Conservation (phyloP, 495 filamentous ascomycete species). For the Penicillium riverlandense region DNA sequence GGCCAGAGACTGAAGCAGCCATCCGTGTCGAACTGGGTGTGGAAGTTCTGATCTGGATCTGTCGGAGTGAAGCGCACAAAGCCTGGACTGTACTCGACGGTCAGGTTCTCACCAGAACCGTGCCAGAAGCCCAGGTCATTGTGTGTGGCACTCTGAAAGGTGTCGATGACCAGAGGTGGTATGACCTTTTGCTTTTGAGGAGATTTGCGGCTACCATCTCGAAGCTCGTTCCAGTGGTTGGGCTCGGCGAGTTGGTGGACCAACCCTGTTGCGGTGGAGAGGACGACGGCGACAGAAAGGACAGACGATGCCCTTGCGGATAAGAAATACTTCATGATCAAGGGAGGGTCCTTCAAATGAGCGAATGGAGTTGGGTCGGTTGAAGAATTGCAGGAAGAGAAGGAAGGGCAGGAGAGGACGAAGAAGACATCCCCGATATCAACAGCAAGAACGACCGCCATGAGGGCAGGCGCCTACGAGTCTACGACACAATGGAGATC, state of each 20-base stretch:
- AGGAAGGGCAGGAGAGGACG: neutral
- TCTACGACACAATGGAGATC: conserved; percentile 1
- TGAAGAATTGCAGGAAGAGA: neutral
- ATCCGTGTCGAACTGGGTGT: conserved; percentile 52
- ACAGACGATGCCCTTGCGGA: neutral
- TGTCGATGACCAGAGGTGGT: conserved; percentile 54
- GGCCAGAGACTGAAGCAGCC: conserved; percentile 53
- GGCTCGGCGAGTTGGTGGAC: neutral
- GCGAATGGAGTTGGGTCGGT: neutral
- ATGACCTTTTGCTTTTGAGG: neutral
- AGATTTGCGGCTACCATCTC: neutral
- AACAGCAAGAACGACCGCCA: too few relatives aligned
- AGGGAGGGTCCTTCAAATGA: neutral
- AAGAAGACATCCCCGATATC: neutral
- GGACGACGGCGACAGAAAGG: neutral
- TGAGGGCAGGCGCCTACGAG: too few relatives aligned
- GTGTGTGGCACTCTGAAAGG: conserved; percentile 44
- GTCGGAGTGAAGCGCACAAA: conserved; percentile 53
- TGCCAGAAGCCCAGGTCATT: conserved; percentile 70
- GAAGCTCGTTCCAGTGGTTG: conserved; percentile 3
- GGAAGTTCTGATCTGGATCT: conserved; percentile 62
- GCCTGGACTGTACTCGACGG: conserved; percentile 40
- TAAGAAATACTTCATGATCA: neutral
- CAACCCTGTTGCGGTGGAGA: neutral
- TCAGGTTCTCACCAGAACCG: conserved; percentile 56